Percentiles rank a stretch among this genome's conserved stretches.
Evolutionary conservation across 2,329 filamentous ascomycete species (phyloP).

Genomic region (Apiospora marii): DNA sequence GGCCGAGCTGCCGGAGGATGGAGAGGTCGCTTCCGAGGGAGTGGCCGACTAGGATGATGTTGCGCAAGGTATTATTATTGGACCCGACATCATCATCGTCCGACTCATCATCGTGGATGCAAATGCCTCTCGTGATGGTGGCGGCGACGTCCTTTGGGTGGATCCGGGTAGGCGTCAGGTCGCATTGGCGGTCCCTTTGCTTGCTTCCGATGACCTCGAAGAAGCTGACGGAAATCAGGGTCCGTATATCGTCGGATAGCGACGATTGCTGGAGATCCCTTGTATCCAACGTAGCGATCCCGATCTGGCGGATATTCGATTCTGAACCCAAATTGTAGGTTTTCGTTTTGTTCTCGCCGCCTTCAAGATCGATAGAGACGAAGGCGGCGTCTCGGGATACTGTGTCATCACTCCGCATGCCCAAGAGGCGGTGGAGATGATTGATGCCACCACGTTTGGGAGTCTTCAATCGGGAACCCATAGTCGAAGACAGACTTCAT

Average conservation of each 20-base stretch:
- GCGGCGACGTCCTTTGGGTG: neutral
- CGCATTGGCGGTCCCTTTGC: neutral
- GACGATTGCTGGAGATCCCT: neutral
- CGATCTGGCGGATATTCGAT: neutral
- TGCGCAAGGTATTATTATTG: neutral
- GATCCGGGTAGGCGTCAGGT: neutral
- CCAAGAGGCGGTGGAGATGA: conserved; percentile 27
- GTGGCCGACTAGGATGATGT: neutral
- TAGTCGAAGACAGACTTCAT: neutral
- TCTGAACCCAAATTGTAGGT: neutral
- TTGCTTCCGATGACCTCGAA: neutral
- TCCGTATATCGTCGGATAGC: neutral
- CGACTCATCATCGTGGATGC: neutral
- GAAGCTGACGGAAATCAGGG: neutral
- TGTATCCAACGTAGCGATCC: neutral
- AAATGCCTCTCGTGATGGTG: neutral
- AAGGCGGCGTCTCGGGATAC: conserved; percentile 26
- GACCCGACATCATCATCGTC: too few relatives aligned
- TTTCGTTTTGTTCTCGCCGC: neutral
- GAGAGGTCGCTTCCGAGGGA: neutral
- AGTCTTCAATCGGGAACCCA: neutral
- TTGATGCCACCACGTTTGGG: conserved; percentile 12
- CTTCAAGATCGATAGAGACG: conserved; percentile 25
- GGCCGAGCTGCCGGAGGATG: neutral
- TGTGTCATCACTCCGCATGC: conserved; percentile 23